Percentiles rank a stretch among this genome's conserved stretches.
Conservation (phyloP, 805 yeast species). For the Danielozyma ontarioensis region DNA sequence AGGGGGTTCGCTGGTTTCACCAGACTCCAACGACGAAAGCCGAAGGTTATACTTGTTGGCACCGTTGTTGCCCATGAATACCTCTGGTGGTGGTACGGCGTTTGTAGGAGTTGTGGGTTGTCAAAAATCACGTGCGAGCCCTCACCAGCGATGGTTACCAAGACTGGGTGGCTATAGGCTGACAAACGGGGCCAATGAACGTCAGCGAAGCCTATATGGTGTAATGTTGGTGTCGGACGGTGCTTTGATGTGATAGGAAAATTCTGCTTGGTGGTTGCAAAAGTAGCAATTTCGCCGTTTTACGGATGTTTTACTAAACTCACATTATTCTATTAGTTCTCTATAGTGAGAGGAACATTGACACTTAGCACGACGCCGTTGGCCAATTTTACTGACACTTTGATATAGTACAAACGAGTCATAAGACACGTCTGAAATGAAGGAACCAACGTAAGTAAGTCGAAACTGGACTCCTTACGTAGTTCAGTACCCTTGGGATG, state of each 20-base stretch:
- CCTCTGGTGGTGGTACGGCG: too few relatives aligned
- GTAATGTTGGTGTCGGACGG: too few relatives aligned
- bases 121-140: too few relatives aligned
- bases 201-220: too few relatives aligned
- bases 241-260: too few relatives aligned
- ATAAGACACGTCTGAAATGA: constrained; percentile 33
- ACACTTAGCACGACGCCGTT: constrained; percentile 27
- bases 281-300: neutral
- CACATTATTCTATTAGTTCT: constrained; percentile 6
- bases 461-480: constrained; percentile 15
- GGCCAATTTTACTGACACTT: constrained; percentile 22
- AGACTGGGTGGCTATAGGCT: too few relatives aligned
- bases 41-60: constrained; percentile 14
- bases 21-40: constrained; percentile 13
- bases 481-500: constrained; percentile 21
- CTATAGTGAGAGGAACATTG: constrained; percentile 33
- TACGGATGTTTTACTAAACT: neutral
- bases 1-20: constrained; percentile 6
- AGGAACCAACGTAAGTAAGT: constrained; percentile 32
- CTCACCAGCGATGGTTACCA: too few relatives aligned
- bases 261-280: too few relatives aligned
- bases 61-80: constrained; percentile 12
- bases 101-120: too few relatives aligned
- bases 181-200: too few relatives aligned
- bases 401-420: constrained; percentile 32